Base-by-base conservation (phyloP, 176 grass and related monocot genomes). In the Phyllostachys edulis region DNA sequence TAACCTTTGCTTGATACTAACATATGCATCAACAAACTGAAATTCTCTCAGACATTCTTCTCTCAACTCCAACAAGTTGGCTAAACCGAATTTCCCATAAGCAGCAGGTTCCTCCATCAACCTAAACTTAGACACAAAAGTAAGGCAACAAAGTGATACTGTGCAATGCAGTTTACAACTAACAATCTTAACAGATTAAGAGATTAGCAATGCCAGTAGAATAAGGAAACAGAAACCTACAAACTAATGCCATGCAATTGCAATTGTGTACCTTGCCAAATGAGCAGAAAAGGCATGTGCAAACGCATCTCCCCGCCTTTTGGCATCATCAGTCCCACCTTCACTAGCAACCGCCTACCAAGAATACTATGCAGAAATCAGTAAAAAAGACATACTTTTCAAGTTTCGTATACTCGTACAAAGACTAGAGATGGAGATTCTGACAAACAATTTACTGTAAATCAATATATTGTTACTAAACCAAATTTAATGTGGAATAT, bases 11-110 rank as follows among this genome's bases (percentile, higher is more conserved):
- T 98, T 98, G 78, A 98, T 98, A 87, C 93, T 94, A 64, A 95
- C 82, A 84, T 98, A 98, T 71, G 96, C 96, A 92, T 98, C 96
- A 18, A 69, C 84, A 84, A 98, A 98, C 39, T 98, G 96, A 71
- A 95, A 98, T 88, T 98, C 96, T 88, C 96, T 95, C 59, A 98
- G 85, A 68, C 96, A 98, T 90, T 98, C 96, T 92, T 98, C 96
- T 85, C 96, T 93, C 56, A 98, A 84, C 73, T 98, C 96, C 80
- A 98, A 87, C 65, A 98, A 89, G 81, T 98, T 84, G 61, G 86
- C 96, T 85, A 98, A 78, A 46, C 96, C 93, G 13, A 98, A 95
- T 74, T 98, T 98, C 23, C 96, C 96, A 89, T 98, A 98, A 67
- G 96, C 96, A 73, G 96, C 88, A 55, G 93, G 96, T 61, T 98